phyloP scores from a whole-genome alignment of 306 rosid genomes.

The Nissolia schottii region DNA sequence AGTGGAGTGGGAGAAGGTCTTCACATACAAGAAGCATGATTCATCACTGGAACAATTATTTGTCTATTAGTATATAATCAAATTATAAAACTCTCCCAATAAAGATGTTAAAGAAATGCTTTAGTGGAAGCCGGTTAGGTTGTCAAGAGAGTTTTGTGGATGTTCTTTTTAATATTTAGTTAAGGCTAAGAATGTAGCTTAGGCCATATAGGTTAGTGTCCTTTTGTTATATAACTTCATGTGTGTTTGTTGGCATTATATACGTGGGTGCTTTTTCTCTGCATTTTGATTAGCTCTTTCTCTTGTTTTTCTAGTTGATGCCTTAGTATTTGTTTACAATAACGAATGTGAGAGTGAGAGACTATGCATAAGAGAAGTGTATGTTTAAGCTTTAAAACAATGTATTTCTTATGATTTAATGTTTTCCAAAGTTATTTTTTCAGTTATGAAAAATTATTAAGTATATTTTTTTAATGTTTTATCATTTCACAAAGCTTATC shows the following conservation, averaged over 20 bases:
- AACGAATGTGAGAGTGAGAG: neutral
- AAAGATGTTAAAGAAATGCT: neutral
- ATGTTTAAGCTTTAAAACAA: too few relatives aligned
- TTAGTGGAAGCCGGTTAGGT: constrained; percentile 21
- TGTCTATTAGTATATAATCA: neutral
- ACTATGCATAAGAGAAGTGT: neutral
- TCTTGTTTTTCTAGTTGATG: neutral
- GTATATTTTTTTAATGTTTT: too few relatives aligned
- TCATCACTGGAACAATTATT: neutral
- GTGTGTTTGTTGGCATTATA: neutral
- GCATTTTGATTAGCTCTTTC: constrained; percentile 3
- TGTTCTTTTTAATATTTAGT: constrained; percentile 8
- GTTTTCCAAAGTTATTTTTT: too few relatives aligned
- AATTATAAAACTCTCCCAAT: neutral
- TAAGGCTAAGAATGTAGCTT: neutral
- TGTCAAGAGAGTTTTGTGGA: neutral
- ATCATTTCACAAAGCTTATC: too few relatives aligned
- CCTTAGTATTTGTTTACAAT: neutral
- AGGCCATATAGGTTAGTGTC: neutral
- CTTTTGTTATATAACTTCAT: neutral
- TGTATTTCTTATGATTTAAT: too few relatives aligned
- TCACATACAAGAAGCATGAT: neutral
- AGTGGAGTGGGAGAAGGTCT: constrained; percentile 13
- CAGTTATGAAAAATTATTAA: too few relatives aligned
- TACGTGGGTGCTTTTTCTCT: neutral